Evolutionary conservation across 441 rosid species (phyloP).

Genomic region (Isatis lusitanica): DNA sequence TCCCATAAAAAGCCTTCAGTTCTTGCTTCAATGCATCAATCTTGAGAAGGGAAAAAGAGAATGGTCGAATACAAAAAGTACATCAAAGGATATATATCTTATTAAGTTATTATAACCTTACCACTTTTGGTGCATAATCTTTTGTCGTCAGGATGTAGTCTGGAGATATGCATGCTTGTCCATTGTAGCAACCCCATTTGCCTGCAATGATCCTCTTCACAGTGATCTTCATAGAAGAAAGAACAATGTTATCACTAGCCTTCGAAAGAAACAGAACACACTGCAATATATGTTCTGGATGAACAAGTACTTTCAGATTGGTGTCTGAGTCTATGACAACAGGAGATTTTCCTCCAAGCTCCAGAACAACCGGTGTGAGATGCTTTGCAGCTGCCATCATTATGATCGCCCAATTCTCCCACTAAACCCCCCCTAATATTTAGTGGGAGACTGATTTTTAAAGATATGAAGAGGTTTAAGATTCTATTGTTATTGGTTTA

Average conservation of each 20-base stretch:
- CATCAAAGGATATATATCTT: not conserved
- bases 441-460: too few species aligned
- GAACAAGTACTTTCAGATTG: constrained; percentile 49
- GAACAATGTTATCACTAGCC: not conserved
- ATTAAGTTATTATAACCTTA: constrained; percentile 31
- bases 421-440: too few species aligned
- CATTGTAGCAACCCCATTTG: constrained; percentile 68
- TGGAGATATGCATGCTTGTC: constrained; percentile 65
- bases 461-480: too few species aligned
- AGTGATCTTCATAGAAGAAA: constrained; percentile 44
- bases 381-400: constrained; percentile 71
- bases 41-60: constrained; percentile 46
- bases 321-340: constrained; percentile 61
- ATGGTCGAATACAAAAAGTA: constrained; percentile 12
- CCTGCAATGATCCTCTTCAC: constrained; percentile 59
- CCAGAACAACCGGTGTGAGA: constrained; percentile 66
- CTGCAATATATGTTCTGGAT: not conserved
- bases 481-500: too few species aligned
- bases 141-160: constrained; percentile 65
- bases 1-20: constrained; percentile 74
- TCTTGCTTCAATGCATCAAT: constrained; percentile 65
- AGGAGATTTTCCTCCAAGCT: constrained; percentile 80
- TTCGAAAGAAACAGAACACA: not conserved
- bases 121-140: constrained; percentile 59
- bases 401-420: constrained; percentile 58